Evolutionary conservation across 495 filamentous ascomycete genomes (phyloP).

Genomic region (Jackrogersella minutella): DNA sequence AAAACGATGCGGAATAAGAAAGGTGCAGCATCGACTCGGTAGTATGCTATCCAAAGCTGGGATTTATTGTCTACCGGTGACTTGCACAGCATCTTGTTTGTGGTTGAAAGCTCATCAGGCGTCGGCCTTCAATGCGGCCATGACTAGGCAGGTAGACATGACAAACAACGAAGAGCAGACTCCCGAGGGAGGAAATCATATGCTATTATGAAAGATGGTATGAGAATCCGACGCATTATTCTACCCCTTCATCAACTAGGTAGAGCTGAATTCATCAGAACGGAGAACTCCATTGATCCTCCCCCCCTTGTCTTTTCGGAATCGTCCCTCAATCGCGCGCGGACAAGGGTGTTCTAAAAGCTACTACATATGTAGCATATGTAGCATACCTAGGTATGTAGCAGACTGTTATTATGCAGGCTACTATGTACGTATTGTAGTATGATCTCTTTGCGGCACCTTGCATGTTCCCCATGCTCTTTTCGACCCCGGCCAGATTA

Average conservation of each 20-base stretch:
- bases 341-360: slow-evolving; percentile 11
- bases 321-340: slow-evolving; percentile 30
- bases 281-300: slow-evolving; percentile 38
- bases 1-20: slow-evolving; percentile 6
- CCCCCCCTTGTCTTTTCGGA: slow-evolving; percentile 29
- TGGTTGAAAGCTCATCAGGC: neutral
- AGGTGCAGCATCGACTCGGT: slow-evolving; percentile 27
- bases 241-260: slow-evolving; percentile 26
- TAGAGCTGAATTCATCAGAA: slow-evolving; percentile 1
- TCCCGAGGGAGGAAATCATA: too few species aligned
- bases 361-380: too few species aligned
- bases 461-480: slow-evolving; percentile 41
- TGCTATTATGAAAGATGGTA: slow-evolving; percentile 6
- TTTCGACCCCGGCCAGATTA: slow-evolving; percentile 34
- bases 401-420: slow-evolving; percentile 33
- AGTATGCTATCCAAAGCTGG: neutral
- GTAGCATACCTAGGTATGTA: too few species aligned
- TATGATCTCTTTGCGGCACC: slow-evolving; percentile 43
- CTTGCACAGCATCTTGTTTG: slow-evolving; percentile 16
- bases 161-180: slow-evolving; percentile 5
- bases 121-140: slow-evolving; percentile 14
- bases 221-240: slow-evolving; percentile 26
- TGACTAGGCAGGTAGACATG: too few species aligned
- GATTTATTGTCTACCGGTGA: slow-evolving; percentile 3
- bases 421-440: slow-evolving; percentile 31